Conservation (phyloP, 805 yeast species). For the Pichia insulana region DNA sequence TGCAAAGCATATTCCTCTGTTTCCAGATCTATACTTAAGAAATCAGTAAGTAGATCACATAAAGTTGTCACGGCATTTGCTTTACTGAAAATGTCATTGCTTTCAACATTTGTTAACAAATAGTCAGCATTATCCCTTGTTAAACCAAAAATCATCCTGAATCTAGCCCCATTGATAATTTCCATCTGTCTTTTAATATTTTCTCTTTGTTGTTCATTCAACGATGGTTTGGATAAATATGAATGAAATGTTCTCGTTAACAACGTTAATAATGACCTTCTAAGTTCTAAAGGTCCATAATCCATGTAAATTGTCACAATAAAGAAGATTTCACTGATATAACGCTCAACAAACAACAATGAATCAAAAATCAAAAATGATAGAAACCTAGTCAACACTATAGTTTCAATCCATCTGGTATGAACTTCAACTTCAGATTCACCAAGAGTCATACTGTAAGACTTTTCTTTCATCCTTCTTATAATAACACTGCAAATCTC, state of each 20-base stretch:
- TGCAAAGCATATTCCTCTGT: slow-evolving; percentile 43
- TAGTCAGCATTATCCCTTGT: slow-evolving; percentile 39
- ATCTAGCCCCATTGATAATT: slow-evolving; percentile 50
- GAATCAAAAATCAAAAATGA: slow-evolving; percentile 67
- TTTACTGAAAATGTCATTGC: slow-evolving; percentile 31
- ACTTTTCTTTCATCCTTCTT: slow-evolving; percentile 43
- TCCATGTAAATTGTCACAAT: slow-evolving; percentile 56
- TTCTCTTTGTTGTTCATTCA: slow-evolving; percentile 32
- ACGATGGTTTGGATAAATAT: slow-evolving; percentile 45
- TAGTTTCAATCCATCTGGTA: slow-evolving; percentile 61
- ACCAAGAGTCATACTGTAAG: slow-evolving; percentile 39
- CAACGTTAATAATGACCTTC: slow-evolving; percentile 52
- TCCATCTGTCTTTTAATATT: slow-evolving; percentile 40
- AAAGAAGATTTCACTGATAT: slow-evolving; percentile 62
- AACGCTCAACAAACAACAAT: slow-evolving; percentile 48
- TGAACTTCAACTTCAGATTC: slow-evolving; percentile 40
- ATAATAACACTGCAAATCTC: slow-evolving; percentile 63
- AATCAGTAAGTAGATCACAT: slow-evolving; percentile 44
- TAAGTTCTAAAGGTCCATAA: slow-evolving; percentile 43
- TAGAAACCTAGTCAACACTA: slow-evolving; percentile 54
- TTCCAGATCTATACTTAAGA: slow-evolving; percentile 42
- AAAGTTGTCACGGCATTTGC: slow-evolving; percentile 47
- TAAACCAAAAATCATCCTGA: slow-evolving; percentile 61
- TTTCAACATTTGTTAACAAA: slow-evolving; percentile 12
- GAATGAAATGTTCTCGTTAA: slow-evolving; percentile 64